Base-by-base conservation (phyloP, 345 rosid genomes). In the Lepidium didymum region DNA sequence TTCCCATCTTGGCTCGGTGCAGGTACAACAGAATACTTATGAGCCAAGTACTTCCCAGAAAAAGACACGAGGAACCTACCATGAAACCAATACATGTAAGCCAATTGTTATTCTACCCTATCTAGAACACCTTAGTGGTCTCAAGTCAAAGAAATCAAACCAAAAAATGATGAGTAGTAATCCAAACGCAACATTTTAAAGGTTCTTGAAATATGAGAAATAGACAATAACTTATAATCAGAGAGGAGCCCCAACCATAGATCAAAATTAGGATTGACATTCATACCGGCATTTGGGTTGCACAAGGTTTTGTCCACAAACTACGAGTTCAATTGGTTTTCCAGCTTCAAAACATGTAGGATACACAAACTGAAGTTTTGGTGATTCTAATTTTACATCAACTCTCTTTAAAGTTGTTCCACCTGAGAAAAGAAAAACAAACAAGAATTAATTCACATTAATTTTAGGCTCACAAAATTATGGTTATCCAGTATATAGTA, bases 281-380 rank as follows among this genome's bases (percentile, higher is more conserved):
- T 23, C 84, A 67, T 84, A 91, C 97, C 88, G 91, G 68, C 82
- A 83, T 66, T 87, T 85, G 59, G 88, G 75, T 60, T 86, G 96
- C 77, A 77, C 61, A 60, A 91, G 79, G 78, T 89, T 89, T 62
- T 83, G 82, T 70, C 99, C 99, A 65, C 97, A 91, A 63, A 84
- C 91, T 80, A 89, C 71, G 62, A 94, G 79, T 74, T 94, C 96
- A 50, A 91, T 78, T 42, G 97, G 95, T 72, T 81, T 86, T 71
- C 97, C 97, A 69, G 96, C 96, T 86, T 89, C 97, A 80, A 94
- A 91, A 80, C 82, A 89, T 64, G 77, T 72, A 50, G 99, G 97
- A 77, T 87, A 80, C 72, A 94, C 90, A 81, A 77, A 87, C 71
- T 89, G 96, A 80, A 91, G 96, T 75, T 78, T 82, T 2, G 97